Base-by-base conservation (phyloP, 208 protist genomes). In the Trypanosoma boissoni region DNA sequence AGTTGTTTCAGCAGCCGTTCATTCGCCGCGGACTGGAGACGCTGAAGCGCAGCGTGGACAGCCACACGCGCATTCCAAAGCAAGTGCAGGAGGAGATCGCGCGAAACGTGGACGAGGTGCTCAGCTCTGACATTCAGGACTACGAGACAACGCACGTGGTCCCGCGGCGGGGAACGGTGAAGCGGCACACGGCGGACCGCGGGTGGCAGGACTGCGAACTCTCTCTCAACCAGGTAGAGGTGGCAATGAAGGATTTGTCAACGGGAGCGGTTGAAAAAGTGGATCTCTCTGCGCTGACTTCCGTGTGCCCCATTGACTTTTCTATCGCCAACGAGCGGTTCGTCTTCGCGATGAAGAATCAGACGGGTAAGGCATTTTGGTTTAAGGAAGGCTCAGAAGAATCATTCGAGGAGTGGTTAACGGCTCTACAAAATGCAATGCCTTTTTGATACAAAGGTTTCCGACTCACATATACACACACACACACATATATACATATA, bases 301-400 rank as follows among this genome's bases (percentile, higher is more conserved):
- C 86, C 2, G 82, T 93, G n/a, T 93, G 86, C 56, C 78, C 86
- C 10, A 88, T 93, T 42, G 86, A 93, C 56, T 77, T 75, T 14
- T 37, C 54, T 29, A 93, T 90, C 42, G 74, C 86, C 2, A 64
- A 74, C 24, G 82, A 93, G 52, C 62, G 78, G 52, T 93, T 78
- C 32, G 83, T 93, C 32, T 90, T 93, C 50, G 86, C 86, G 16
- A 78, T 93, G 68, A 89, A 90, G 74, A 90, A 90, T 46, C 79
- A 89, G 45, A 84, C 77, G 0, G 83, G 83, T 2, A 89, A 88
- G 64, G 86, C 77, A 0, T 93, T 84, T 49, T 93, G 86, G 86
- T 89, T 93, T 52, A 85, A 77, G 58, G 83, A 73, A 14, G 27
- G 57, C 2, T 66, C 61, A 45, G 68, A 74, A 52, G 44, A 44